Evolutionary conservation across 2,329 filamentous ascomycete species (phyloP).

Genomic region (Talaromyces sp.): DNA sequence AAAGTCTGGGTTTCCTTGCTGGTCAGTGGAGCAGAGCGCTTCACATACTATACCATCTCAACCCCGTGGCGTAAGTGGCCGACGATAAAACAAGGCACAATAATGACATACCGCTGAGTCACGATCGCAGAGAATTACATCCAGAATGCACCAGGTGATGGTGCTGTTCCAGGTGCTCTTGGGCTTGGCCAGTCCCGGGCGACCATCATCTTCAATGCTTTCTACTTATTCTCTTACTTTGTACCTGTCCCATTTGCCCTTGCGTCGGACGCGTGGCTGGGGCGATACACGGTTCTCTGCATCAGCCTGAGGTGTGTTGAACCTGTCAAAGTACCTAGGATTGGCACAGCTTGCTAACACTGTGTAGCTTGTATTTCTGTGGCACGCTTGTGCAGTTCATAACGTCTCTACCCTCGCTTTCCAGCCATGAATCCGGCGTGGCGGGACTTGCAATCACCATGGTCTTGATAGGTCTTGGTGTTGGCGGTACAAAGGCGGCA

Average conservation of each 20-base stretch:
- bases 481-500: conserved; percentile 27
- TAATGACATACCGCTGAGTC: not conserved
- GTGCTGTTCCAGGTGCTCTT: conserved; percentile 47
- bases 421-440: conserved; percentile 18
- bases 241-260: too few relatives aligned
- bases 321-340: not conserved
- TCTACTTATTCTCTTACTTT: too few relatives aligned
- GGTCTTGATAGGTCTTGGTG: conserved; percentile 36
- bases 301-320: conserved; percentile 23
- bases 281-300: conserved; percentile 29
- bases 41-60: not conserved
- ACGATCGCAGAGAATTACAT: not conserved
- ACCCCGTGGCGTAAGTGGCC: not conserved
- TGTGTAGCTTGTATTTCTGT: not conserved
- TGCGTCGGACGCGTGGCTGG: conserved; percentile 25
- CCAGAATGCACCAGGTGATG: not conserved
- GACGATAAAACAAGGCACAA: conserved; percentile 1
- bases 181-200: conserved; percentile 23
- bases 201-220: conserved; percentile 5
- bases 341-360: not conserved
- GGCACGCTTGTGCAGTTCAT: conserved; percentile 22
- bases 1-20: not conserved
- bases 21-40: not conserved
- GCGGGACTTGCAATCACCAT: conserved; percentile 26
- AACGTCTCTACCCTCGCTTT: conserved; percentile 22